A percentile compares a stretch with the other conserved stretches of the same genome.
Conservation (phyloP, 768 basidiomycete species). For the Lactarius sp. region DNA sequence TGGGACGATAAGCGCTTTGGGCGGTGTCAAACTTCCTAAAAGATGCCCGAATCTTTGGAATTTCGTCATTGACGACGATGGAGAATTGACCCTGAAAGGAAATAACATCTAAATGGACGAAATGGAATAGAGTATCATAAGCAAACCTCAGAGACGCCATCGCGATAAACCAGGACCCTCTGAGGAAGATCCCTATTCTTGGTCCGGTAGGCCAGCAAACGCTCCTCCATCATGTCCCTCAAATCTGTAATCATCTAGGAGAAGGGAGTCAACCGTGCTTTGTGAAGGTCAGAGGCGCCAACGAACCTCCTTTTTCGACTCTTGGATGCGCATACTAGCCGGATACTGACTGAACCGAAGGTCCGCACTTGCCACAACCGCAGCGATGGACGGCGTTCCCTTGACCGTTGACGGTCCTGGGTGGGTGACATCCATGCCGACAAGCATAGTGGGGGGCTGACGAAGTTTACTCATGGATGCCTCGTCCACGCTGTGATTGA, state of each 20-base stretch:
- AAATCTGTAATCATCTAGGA: constrained; percentile 47
- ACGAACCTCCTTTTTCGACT: constrained; percentile 67
- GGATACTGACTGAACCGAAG: constrained; percentile 46
- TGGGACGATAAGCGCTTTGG: constrained; percentile 39
- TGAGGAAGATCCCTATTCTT: constrained; percentile 39
- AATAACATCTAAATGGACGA: not conserved
- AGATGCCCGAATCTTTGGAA: constrained; percentile 40
- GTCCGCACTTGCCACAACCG: constrained; percentile 49
- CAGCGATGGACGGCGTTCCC: constrained; percentile 51
- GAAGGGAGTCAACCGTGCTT: not conserved
- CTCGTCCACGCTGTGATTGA: constrained; percentile 45
- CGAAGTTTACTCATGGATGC: constrained; percentile 38
- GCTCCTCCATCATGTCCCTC: constrained; percentile 44
- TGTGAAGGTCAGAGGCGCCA: not conserved
- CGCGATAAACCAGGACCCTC: constrained; percentile 53
- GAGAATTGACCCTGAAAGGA: constrained; percentile 43
- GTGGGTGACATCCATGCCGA: constrained; percentile 69
- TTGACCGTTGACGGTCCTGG: constrained; percentile 66
- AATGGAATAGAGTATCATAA: not conserved
- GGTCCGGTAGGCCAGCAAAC: constrained; percentile 39
- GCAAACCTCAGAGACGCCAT: constrained; percentile 75
- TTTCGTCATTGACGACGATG: constrained; percentile 42
- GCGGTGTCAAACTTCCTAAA: constrained; percentile 38
- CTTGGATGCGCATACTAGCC: constrained; percentile 44
- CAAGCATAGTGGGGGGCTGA: constrained; percentile 44